Conservation (phyloP, 2,329 filamentous ascomycete genomes). For the Colletotrichum spaethianum region DNA sequence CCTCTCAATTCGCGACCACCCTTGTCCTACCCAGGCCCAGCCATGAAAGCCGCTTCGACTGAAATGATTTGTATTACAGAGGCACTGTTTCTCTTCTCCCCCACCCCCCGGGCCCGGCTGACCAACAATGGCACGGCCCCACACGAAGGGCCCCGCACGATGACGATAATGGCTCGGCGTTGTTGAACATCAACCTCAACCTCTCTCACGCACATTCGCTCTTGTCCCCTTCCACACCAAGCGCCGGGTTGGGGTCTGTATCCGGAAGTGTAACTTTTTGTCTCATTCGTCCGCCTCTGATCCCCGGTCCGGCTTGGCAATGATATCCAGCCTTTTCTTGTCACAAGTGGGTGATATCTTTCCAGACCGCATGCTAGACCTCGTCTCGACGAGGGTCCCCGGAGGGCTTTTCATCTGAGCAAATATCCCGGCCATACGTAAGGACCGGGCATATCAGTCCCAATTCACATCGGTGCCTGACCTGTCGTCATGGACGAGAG, state of each 20-base stretch:
- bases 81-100: background rate
- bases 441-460: background rate
- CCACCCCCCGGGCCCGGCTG: too few relatives aligned
- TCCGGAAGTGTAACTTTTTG: background rate
- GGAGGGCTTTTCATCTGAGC: constrained; percentile 7
- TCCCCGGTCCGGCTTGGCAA: background rate
- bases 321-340: constrained; percentile 4
- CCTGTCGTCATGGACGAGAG: constrained; percentile 19
- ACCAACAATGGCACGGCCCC: constrained; percentile 30
- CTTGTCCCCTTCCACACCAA: constrained; percentile 20
- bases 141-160: constrained; percentile 20
- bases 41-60: constrained; percentile 17
- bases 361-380: background rate
- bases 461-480: background rate
- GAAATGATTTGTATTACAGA: constrained; percentile 29
- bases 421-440: background rate
- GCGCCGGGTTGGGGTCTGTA: constrained; percentile 17
- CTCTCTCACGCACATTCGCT: background rate
- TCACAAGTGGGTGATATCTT: constrained; percentile 8
- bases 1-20: background rate
- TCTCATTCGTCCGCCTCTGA: constrained; percentile 17
- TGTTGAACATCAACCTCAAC: constrained; percentile 22
- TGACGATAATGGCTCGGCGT: constrained; percentile 28
- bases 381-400: constrained; percentile 3
- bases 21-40: background rate